Evolutionary conservation across 2,329 filamentous ascomycete genomes (phyloP), one percentile per base, ranked within the genome.

Genomic region (Neodidymelliopsis sp.): DNA sequence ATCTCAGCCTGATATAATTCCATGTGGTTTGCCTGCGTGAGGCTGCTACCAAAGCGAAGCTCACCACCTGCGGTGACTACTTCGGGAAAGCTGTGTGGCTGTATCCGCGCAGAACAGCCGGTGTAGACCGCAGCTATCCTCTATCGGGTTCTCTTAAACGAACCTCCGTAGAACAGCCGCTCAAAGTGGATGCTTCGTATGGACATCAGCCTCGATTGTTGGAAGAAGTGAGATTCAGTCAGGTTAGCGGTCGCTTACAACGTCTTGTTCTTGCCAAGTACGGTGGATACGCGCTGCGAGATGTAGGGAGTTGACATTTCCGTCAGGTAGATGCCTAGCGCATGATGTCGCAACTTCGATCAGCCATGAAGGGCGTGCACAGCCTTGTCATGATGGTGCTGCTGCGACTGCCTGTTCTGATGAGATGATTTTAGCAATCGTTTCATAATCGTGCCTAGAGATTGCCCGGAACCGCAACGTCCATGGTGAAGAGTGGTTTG

Each of bases 41-140:
- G 40, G 39, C 47, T 50, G 24, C 29, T 39, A 16, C 20, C 31
- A 33, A 33, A 28, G 46, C 33, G 22, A 13, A 16, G 19, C 31
- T 28, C 22, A 19, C 18, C 20, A 23, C 8, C 35, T 50, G 47
- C 40, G 47, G 47, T 50, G 47, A 50, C 47, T 24, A 25, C 2
- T 30, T 41, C 15, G 25, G 47, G 45, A 35, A 45, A 20, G 35
- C n/a, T 16, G 20, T 27, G 47, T 50, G 47, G 47, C 40, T 50
- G 47, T 50, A 30, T n/a, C n/a, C n/a, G n/a, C n/a, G n/a, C n/a
- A n/a, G n/a, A n/a, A n/a, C n/a, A n/a, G n/a, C n/a, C n/a, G n/a
- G n/a, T n/a, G n/a, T n/a, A 25, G 13, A 24, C 29, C 24, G 40
- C 20, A 16, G 41, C 40, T 50, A 50, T 30, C 4, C 47, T 30